Conservation (phyloP, 306 rosid species). For the Cyamopsis tetragonoloba region DNA sequence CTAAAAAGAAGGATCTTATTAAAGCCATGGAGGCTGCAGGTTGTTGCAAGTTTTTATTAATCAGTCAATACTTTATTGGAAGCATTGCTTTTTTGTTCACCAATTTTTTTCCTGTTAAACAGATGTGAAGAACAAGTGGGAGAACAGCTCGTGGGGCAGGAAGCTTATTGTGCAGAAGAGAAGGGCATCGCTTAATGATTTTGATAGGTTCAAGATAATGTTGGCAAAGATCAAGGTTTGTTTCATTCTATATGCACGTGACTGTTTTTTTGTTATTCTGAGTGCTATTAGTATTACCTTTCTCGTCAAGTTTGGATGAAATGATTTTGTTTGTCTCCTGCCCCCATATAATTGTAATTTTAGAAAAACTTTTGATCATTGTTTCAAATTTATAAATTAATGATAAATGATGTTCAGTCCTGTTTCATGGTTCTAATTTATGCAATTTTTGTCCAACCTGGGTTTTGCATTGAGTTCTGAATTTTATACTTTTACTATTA, state of each 20-base stretch:
- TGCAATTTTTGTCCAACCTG: too few species aligned
- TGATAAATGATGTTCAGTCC: too few species aligned
- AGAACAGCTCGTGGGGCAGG: slow-evolving; percentile 87
- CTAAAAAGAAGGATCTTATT: slow-evolving; percentile 83
- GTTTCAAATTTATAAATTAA: too few species aligned
- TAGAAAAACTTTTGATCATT: too few species aligned
- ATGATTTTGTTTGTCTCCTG: too few species aligned
- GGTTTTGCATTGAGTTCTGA: too few species aligned
- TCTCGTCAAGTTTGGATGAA: not conserved
- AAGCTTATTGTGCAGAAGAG: slow-evolving; percentile 76
- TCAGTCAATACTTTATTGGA: not conserved
- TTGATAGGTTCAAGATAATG: slow-evolving; percentile 89
- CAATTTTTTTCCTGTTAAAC: not conserved
- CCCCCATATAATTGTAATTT: too few species aligned
- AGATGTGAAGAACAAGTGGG: slow-evolving; percentile 93
- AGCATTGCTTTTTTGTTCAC: not conserved
- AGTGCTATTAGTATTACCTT: not conserved
- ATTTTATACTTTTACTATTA: too few species aligned
- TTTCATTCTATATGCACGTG: not conserved
- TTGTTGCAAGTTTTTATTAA: not conserved
- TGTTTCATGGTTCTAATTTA: too few species aligned
- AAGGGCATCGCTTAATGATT: slow-evolving; percentile 67
- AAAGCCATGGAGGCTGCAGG: slow-evolving; percentile 85
- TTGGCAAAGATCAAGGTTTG: slow-evolving; percentile 83
- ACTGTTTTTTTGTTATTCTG: not conserved